Evolutionary conservation across 148 eudicot genomes (phyloP), one percentile per base, ranked within the genome.

Genomic region (Chenopodium quinoa): DNA sequence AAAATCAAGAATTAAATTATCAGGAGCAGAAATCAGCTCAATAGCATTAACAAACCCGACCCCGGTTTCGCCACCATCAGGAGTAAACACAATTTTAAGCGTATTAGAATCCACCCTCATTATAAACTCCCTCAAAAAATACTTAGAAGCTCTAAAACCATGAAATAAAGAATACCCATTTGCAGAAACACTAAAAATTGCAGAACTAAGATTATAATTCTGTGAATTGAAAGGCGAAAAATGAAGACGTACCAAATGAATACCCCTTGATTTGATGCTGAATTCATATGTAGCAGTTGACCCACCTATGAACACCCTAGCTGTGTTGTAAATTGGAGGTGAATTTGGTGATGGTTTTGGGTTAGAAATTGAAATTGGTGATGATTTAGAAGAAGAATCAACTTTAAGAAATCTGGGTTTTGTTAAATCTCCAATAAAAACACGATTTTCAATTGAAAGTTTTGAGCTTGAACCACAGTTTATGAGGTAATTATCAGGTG

Each of bases 1-100:
- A 79, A 75, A 78, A 77, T 89, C 94, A 73, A 88, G 78, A 83
- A 96, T 87, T 20, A 92, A 79, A 64, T 90, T 88, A 68, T 81
- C 86, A 2, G 99, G 99, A 34, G 95, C 94, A 17, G 97, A 96
- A 84, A 96, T 84, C 50, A 96, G 88, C 79, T 96, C 99, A 83
- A 96, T 90, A 47, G 91, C 99, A 84, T 82, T 94, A 63, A 94
- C 89, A 87, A 88, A 96, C 14, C 88, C 97, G 46, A 96, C 86
- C 60, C 85, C 86, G 19, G 8, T 11, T 8, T 71, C 64, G 22
- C 73, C 86, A 1, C 75, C 82, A 16, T 73, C 65, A 47, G 98
- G 97, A 17, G 44, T 69, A 87, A 96, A 91, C 79, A 70, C 40
- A 70, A 96, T 82, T 64, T 92, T 90, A 73, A 91, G 84, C 73